These are phyloP conservation scores for Boechera divaricarpa DNA, from an alignment of 345 rosid species.

Conservation along the genomic window DNA sequence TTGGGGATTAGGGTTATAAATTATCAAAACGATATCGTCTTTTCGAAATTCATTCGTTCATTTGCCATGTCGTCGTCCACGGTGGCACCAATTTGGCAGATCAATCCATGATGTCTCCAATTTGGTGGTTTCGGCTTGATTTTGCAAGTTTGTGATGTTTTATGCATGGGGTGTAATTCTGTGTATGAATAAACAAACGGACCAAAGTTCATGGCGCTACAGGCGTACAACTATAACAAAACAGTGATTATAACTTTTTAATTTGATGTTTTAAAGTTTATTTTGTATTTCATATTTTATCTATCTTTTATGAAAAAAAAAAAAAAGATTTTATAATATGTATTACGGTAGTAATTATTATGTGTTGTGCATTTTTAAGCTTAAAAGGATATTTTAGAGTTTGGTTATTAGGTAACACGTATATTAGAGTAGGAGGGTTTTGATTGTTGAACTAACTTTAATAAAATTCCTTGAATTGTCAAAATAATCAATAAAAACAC, in stretches of 20 bases:
- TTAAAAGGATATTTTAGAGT: not conserved
- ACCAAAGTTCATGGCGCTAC: no score
- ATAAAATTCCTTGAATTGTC: conserved; percentile 15
- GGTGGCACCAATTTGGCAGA: no score
- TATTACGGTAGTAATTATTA: not conserved
- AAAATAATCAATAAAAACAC: conserved; percentile 4
- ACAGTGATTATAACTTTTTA: no score
- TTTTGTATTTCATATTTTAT: not conserved
- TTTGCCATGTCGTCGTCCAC: no score
- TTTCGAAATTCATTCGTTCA: no score
- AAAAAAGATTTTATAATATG: not conserved
- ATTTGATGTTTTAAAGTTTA: not conserved
- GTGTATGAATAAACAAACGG: no score
- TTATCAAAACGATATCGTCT: no score
- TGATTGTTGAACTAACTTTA: conserved; percentile 33
- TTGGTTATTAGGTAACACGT: conserved; percentile 6
- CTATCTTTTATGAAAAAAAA: not conserved
- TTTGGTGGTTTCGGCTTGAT: no score
- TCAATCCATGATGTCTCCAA: no score
- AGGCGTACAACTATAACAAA: not conserved
- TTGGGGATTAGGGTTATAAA: no score
- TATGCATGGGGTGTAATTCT: no score
- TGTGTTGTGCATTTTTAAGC: not conserved
- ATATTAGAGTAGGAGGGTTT: not conserved
- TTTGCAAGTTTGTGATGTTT: no score